Percentiles rank a stretch among this genome's conserved stretches.
Evolutionary conservation across 106 monocot genomes (phyloP).

Genomic region (Hemerocallis citrina): DNA sequence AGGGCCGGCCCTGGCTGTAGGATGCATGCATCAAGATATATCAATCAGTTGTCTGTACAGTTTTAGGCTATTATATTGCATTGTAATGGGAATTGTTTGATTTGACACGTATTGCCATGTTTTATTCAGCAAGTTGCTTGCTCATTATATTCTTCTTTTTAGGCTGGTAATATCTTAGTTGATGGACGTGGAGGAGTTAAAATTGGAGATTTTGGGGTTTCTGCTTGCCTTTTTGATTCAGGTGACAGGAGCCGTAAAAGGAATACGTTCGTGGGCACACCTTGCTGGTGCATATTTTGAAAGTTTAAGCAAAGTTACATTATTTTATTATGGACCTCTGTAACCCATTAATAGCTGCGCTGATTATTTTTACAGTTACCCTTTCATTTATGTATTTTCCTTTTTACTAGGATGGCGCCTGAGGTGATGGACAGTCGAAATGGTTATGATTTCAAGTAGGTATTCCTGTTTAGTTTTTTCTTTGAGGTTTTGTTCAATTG

Average conservation of each 20-base stretch:
- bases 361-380: background rate
- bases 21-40: too few species aligned
- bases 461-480: background rate
- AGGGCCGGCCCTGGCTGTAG: too few species aligned
- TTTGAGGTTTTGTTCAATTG: background rate
- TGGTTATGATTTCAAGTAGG: slow-evolving; percentile 68
- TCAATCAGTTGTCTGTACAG: too few species aligned
- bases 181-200: slow-evolving; percentile 61
- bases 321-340: background rate
- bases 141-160: slow-evolving; percentile 2
- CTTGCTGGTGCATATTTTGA: slow-evolving; percentile 64
- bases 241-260: slow-evolving; percentile 74
- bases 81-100: too few species aligned
- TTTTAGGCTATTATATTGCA: too few species aligned
- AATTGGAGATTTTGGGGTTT: slow-evolving; percentile 94
- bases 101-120: background rate
- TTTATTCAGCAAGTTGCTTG: background rate
- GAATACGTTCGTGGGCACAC: slow-evolving; percentile 89
- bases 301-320: background rate
- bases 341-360: too few species aligned
- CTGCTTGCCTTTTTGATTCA: slow-evolving; percentile 80
- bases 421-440: slow-evolving; percentile 54
- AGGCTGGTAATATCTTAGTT: slow-evolving; percentile 92
- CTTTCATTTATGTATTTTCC: background rate
- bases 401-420: slow-evolving; percentile 62